Base-by-base conservation (phyloP, 768 basidiomycete species). In the Suillus plorans region DNA sequence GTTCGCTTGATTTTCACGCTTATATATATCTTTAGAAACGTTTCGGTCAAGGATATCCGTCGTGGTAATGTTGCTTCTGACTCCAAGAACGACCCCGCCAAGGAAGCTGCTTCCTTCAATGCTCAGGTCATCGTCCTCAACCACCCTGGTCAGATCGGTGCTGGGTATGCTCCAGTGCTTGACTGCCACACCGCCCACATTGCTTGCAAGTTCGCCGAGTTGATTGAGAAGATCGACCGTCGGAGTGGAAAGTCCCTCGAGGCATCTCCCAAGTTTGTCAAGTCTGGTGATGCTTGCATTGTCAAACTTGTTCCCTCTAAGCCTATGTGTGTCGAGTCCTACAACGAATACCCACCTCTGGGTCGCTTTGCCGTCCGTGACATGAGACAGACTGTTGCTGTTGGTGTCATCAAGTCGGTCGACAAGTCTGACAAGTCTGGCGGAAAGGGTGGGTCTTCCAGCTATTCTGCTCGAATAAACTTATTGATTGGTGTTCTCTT, bases 171-270 rank as follows among this genome's bases (percentile, higher is more conserved):
- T 53, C 97, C 97, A 63, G 97, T 99, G 69, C 90, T 99, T 73
- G 97, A 99, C 84, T 99, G 97, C 84, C 97, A 99, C 89, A 99
- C 97, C 68, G 97, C 97, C 80, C 97, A 98, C 88, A 97, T 98
- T 75, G 97, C 96, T 68, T 98, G 97, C 91, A 98, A 97, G 84
- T 99, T 99, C 82, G 87, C 94, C 69, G 95, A 97, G 81, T 89
- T 99, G 80, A 84, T 96, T 74, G 95, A 99, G 88, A 99, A 97
- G 89, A 97, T 99, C 78, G 97, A 99, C 84, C 94, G 97, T 78
- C 95, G 97, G 79, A 91, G 92, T 77, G 97, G 97, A 80, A 98
- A 98, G 84, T 84, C 86, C 60, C 85, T 97, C 65, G 96, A 97
- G 80, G 81, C 83, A 74, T 36, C 77, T 63, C 97, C 97, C 82